Percentiles rank a stretch among this genome's conserved stretches.
phyloP scores from a whole-genome alignment of 306 rosid genomes.

The Trifolium fragiferum region DNA sequence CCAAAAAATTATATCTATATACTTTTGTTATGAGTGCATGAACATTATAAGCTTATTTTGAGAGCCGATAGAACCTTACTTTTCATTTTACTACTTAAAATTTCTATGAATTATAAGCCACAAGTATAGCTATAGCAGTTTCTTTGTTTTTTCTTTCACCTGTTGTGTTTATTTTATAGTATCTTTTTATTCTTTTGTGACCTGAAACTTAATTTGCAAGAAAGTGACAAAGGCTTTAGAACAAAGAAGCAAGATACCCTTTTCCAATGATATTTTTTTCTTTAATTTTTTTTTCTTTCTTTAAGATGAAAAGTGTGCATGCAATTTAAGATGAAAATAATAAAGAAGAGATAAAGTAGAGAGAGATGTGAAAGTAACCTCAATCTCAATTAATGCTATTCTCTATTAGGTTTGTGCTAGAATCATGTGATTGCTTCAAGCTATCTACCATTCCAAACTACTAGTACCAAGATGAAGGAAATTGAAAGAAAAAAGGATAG shows the following conservation, averaged over 20 bases:
- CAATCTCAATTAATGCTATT: conserved; percentile 48
- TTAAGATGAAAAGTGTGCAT: conserved; percentile 47
- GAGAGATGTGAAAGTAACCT: conserved; percentile 52
- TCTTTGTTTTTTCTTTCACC: neutral
- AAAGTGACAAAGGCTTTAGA: conserved; percentile 58
- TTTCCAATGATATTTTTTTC: conserved; percentile 51
- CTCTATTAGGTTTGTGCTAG: conserved; percentile 49
- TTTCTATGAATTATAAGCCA: conserved; percentile 3
- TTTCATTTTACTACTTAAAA: conserved; percentile 1
- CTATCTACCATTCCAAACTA: conserved; percentile 85
- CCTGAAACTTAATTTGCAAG: conserved; percentile 54
- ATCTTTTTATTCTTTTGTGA: conserved; percentile 9
- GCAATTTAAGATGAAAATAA: conserved; percentile 38
- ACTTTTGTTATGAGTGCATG: neutral
- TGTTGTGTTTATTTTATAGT: neutral
- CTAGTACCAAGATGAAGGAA: conserved; percentile 44
- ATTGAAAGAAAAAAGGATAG: conserved; percentile 29
- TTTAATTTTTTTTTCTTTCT: conserved; percentile 44
- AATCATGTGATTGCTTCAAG: conserved; percentile 72
- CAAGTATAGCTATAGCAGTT: conserved; percentile 1
- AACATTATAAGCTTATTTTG: neutral
- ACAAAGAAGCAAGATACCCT: conserved; percentile 55
- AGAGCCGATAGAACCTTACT: neutral
- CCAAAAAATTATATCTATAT: too few relatives aligned
- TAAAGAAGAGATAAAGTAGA: conserved; percentile 29